Percentiles rank a stretch among this genome's conserved stretches.
These are phyloP conservation scores for Teunomyces cretensis DNA, from an alignment of 805 yeast species.

Conservation along the genomic window DNA sequence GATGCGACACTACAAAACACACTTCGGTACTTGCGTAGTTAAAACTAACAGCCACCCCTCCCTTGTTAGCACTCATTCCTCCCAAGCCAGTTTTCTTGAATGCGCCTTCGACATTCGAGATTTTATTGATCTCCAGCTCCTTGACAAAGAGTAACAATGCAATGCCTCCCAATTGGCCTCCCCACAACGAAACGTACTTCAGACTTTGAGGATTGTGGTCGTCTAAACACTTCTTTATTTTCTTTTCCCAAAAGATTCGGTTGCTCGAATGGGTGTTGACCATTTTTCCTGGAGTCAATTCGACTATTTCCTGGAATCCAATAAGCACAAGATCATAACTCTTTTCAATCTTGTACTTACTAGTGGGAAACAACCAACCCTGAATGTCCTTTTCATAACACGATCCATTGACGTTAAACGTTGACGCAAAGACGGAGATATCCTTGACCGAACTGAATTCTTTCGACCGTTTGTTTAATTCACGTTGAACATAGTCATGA, in stretches of 20 bases:
- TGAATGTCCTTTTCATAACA: slow-evolving; percentile 40
- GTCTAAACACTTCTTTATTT: slow-evolving; percentile 50
- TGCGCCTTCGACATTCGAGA: slow-evolving; percentile 66
- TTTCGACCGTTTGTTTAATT: slow-evolving; percentile 36
- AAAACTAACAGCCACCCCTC: slow-evolving; percentile 74
- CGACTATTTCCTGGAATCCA: slow-evolving; percentile 88
- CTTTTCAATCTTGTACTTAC: slow-evolving; percentile 23
- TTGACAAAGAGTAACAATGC: slow-evolving; percentile 67
- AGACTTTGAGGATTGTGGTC: slow-evolving; percentile 31
- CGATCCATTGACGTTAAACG: slow-evolving; percentile 58
- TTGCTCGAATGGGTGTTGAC: slow-evolving; percentile 69
- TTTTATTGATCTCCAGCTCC: slow-evolving; percentile 47
- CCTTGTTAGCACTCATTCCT: slow-evolving; percentile 82
- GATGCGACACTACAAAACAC: slow-evolving; percentile 81
- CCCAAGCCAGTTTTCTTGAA: slow-evolving; percentile 91
- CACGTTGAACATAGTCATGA: slow-evolving; percentile 49
- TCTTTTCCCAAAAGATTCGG: slow-evolving; percentile 63
- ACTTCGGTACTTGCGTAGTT: slow-evolving; percentile 64
- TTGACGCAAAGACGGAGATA: slow-evolving; percentile 45
- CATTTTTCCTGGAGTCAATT: slow-evolving; percentile 80
- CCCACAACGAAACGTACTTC: slow-evolving; percentile 59
- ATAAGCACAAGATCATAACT: slow-evolving; percentile 71
- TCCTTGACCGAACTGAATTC: slow-evolving; percentile 43
- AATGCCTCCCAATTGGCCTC: slow-evolving; percentile 85
- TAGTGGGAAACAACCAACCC: slow-evolving; percentile 47